phyloP scores from a whole-genome alignment of 23 red algal species.

The Gracilaria caudata region DNA sequence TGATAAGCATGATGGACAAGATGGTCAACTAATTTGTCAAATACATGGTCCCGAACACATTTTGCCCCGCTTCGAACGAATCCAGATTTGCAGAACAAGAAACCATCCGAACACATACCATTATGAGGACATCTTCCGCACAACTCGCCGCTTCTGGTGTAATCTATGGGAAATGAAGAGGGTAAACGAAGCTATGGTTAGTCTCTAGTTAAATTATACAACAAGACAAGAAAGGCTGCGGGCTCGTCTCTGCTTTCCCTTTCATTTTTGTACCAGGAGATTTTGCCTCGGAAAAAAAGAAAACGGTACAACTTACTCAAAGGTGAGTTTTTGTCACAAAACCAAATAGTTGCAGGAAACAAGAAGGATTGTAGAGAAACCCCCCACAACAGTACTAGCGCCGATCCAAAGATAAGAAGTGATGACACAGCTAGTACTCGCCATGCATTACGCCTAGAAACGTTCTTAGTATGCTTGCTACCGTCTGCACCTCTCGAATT shows the following conservation, averaged over 20 bases:
- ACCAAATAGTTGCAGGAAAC: not conserved
- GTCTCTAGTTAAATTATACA: not conserved
- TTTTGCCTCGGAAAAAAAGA: too few species aligned
- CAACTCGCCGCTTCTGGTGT: not conserved
- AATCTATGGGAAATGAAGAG: not conserved
- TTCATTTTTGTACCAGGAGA: not conserved
- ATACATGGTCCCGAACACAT: constrained; percentile 48
- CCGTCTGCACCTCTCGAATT: not conserved
- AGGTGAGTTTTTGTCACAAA: not conserved
- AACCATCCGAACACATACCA: constrained; percentile 20
- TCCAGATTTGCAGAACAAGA: constrained; percentile 19
- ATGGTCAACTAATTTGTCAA: constrained; percentile 20
- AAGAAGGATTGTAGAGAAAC: too few species aligned
- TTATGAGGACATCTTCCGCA: constrained; percentile 33
- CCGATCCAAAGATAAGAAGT: not conserved
- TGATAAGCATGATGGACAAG: not conserved
- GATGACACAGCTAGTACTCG: not conserved
- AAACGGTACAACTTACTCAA: constrained; percentile 37
- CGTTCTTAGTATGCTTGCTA: too few species aligned
- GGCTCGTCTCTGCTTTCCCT: not conserved
- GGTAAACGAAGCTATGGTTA: not conserved
- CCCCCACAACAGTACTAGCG: too few species aligned
- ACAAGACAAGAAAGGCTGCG: too few species aligned
- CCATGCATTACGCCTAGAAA: not conserved
- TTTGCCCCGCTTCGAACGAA: constrained; percentile 1